These are phyloP conservation scores for Hymenoscyphus occultus DNA, from an alignment of 2,329 filamentous ascomycete genomes.

Conservation along the genomic window DNA sequence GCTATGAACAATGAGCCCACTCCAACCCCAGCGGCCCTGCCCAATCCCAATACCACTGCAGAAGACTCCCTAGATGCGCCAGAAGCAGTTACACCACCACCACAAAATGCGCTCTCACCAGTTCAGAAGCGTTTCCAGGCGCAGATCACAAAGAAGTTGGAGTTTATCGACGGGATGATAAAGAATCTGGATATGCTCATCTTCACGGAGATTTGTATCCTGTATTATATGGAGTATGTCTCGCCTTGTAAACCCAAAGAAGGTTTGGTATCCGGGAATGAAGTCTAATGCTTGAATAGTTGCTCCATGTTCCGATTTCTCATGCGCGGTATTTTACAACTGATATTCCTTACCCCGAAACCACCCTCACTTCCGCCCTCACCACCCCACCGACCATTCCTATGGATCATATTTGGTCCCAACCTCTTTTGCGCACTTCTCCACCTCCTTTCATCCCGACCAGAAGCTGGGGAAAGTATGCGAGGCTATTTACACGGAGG, in stretches of 20 bases:
- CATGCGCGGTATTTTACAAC: constrained; percentile 57
- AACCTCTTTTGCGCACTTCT: constrained; percentile 59
- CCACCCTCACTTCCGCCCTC: constrained; percentile 51
- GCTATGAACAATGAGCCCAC: constrained; percentile 53
- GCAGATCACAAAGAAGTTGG: constrained; percentile 49
- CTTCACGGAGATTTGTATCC: constrained; percentile 60
- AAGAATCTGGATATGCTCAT: constrained; percentile 60
- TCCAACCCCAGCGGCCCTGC: constrained; percentile 42
- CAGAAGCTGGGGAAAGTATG: constrained; percentile 57
- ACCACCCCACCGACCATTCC: constrained; percentile 53
- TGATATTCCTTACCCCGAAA: constrained; percentile 59
- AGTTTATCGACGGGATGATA: constrained; percentile 59
- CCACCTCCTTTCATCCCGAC: constrained; percentile 54
- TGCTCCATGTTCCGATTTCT: constrained; percentile 63
- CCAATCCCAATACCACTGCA: constrained; percentile 24
- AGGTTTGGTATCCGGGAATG: constrained; percentile 13
- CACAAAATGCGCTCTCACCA: constrained; percentile 21
- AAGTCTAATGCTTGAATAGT: constrained; percentile 39
- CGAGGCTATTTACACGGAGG: constrained; percentile 67
- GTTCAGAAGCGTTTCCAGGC: constrained; percentile 37
- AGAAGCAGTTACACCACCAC: constrained; percentile 6
- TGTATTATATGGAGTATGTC: constrained; percentile 70
- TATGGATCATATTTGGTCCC: constrained; percentile 56
- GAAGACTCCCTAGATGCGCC: constrained; percentile 4
- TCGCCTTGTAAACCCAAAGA: background rate